Base-by-base conservation (phyloP, 2,329 filamentous ascomycete genomes). In the Zopfia rhizophila region DNA sequence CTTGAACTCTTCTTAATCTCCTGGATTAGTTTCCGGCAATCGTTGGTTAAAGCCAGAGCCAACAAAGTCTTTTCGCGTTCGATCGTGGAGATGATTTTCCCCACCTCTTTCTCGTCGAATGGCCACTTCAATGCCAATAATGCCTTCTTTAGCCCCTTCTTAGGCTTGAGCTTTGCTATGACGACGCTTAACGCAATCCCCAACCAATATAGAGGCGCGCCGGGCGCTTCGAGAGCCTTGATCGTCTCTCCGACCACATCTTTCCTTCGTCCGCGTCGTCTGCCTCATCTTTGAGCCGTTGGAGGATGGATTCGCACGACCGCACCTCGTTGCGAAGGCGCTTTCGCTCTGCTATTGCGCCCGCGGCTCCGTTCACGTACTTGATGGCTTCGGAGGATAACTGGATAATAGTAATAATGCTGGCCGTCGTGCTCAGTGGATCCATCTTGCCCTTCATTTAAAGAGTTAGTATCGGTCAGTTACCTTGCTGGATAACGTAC, bases 321-420 rank as follows among this genome's bases (percentile, higher is more conserved):
- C 38, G 38, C 14, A 55, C 25, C 24, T 30, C 22, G 7, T 45
- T 23, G n/a, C 41, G 49, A 33, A 53, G 49, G 8, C 42, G 44
- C 24, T 27, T 45, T 13, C 54, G 47, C 10, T 65, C 63, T 39
- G 53, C 53, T 12, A 54, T 32, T 3, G 61, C 58, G 39, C 53
- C 47, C 14, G 51, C 54, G 11, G 58, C 53, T 24, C 57, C 44
- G 24, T 48, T 56, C 12, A 65, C 27, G 42, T 63, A 65, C 8
- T 41, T 29, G 29, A 58, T 35, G 11, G 60, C 32, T 37, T 51
- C 58, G 19, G 17, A 37, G 5, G 56, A 55, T n/a, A 64, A 37
- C 25, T 65, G 43, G 14, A 65, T 37, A 19, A 65, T 37, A 18
- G 59, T 43, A 29, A 63, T 58, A 11, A 66, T 52, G 45, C 62